Conservation (phyloP, 768 basidiomycete genomes). For the Leccinum pellstonianum region DNA sequence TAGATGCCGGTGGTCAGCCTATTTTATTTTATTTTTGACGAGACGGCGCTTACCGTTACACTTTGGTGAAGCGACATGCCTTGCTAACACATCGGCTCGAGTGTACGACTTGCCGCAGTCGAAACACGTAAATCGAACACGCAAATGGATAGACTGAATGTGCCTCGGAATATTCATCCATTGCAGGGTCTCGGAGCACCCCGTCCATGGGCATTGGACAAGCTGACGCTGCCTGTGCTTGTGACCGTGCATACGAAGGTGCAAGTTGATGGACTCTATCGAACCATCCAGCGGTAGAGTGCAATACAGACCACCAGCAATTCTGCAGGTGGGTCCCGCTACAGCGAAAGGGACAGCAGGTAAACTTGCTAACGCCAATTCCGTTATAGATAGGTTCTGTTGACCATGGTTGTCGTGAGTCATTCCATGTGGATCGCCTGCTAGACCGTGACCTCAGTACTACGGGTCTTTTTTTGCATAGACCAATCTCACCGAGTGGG, state of each 20-base stretch:
- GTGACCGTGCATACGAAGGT: slow-evolving; percentile 13
- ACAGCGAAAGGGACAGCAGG: background rate
- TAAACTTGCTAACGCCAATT: background rate
- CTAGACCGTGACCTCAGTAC: background rate
- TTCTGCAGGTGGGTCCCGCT: background rate
- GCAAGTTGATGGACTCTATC: slow-evolving; percentile 1
- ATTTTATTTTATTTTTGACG: background rate
- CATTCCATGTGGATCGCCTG: background rate
- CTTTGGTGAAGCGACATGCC: slow-evolving; percentile 3
- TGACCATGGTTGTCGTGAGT: background rate
- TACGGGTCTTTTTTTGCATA: background rate
- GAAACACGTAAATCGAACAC: background rate
- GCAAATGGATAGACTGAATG: slow-evolving; percentile 10
- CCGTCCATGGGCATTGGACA: slow-evolving; percentile 11
- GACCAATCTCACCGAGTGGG: background rate
- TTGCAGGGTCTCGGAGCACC: slow-evolving; percentile 3
- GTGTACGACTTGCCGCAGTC: slow-evolving; percentile 10
- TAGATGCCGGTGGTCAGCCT: background rate
- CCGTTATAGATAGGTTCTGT: background rate
- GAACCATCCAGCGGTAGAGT: background rate
- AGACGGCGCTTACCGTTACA: slow-evolving; percentile 1
- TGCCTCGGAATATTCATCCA: slow-evolving; percentile 10
- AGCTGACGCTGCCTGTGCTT: slow-evolving; percentile 1
- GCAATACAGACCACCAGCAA: slow-evolving; percentile 5
- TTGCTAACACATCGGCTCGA: slow-evolving; percentile 1